Evolutionary conservation across 2,329 filamentous ascomycete genomes (phyloP), one percentile per base, ranked within the genome.

Genomic region (Ceratocystiopsis brevicomis): DNA sequence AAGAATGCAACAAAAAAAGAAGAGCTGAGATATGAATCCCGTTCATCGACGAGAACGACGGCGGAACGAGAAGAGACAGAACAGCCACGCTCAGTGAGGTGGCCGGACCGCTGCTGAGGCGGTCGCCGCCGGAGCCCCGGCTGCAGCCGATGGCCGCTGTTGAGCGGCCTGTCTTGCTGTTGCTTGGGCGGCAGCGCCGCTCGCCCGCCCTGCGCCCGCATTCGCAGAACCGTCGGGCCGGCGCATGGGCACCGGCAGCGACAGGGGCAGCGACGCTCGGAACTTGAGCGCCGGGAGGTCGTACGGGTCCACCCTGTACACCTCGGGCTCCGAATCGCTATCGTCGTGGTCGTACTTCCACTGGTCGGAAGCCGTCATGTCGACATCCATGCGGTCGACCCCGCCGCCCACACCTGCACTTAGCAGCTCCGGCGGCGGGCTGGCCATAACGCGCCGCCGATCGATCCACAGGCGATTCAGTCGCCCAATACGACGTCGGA

Each of bases 311-410:
- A 87, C 69, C 44, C 78, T 71, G 63, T 86, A 86, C 47, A 77
- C 67, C 19, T 78, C 69, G 44, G 78, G 73, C 45, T 86, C 81
- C 42, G 87, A 81, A 39, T 92, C 84, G 49, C 80, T 79, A 48
- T 86, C 83, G 53, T 93, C 83, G 21, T 79, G 78, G 54, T 92
- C 84, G 61, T 84, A 93, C 61, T 86, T 92, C 72, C 81, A 94
- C 48, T 78, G 73, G 56, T 88, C 82, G 21, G 61, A 63, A 45
- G 68, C 61, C 41, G 67, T 57, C 41, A 66, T 57, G 19, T 60
- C 57, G 25, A 48, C 25, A 3, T 46, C 49, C 45, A 46, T 46
- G 0, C 35, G 19, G 3, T 34, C 37, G 32, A n/a, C 39, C 3
- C 38, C 37, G 11, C 16, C 10, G 1, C 12, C 15, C 6, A 13